Percentiles rank a stretch among this genome's conserved stretches.
Evolutionary conservation across 257 asterid genomes (phyloP).

Genomic region (Lycium barbarum): DNA sequence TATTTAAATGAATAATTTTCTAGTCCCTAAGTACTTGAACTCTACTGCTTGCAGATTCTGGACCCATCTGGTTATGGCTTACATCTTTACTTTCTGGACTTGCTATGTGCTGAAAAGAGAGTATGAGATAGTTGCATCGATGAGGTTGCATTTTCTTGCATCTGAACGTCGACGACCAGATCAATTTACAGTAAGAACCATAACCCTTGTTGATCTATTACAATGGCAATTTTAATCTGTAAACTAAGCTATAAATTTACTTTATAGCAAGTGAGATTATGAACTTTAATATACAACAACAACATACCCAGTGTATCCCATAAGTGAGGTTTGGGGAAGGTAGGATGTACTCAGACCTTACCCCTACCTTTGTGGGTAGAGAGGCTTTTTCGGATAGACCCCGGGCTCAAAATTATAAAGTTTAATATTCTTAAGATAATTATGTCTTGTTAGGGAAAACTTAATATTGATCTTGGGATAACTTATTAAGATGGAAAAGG

Average conservation of each 20-base stretch:
- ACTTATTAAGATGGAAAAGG: slow-evolving; percentile 2
- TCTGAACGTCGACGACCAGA: slow-evolving; percentile 92
- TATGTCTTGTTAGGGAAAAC: slow-evolving; percentile 9
- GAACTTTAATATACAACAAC: too few relatives aligned
- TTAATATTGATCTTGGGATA: background rate
- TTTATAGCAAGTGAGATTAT: too few relatives aligned
- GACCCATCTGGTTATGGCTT: slow-evolving; percentile 90
- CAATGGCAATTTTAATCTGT: background rate
- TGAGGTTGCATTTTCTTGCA: slow-evolving; percentile 94
- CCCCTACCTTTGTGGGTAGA: too few relatives aligned
- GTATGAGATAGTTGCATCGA: slow-evolving; percentile 67
- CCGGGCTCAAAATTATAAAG: background rate
- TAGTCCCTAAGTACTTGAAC: slow-evolving; percentile 30
- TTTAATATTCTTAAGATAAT: background rate
- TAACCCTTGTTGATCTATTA: slow-evolving; percentile 9
- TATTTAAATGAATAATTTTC: slow-evolving; percentile 25
- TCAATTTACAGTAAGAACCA: slow-evolving; percentile 73
- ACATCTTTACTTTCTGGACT: slow-evolving; percentile 87
- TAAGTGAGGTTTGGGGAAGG: too few relatives aligned
- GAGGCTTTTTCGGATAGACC: too few relatives aligned
- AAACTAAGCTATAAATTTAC: too few relatives aligned
- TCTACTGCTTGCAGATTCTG: slow-evolving; percentile 69
- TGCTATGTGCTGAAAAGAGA: slow-evolving; percentile 77
- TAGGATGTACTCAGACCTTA: too few relatives aligned
- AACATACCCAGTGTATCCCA: too few relatives aligned